Conservation (phyloP, 2,329 filamentous ascomycete genomes). For the Nemania sp. region DNA sequence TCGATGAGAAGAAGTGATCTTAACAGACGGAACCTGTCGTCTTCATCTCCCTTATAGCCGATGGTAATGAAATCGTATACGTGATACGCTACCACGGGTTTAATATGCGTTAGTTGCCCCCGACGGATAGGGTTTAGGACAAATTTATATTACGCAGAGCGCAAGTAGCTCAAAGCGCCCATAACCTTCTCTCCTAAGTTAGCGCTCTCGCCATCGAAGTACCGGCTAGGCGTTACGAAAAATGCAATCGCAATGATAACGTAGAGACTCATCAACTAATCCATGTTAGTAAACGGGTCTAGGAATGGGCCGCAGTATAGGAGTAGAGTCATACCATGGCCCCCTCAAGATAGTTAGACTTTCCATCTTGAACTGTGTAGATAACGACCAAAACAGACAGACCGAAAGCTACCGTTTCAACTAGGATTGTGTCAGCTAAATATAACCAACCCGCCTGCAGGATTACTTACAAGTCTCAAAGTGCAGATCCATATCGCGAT, state of each 20-base stretch:
- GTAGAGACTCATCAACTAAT: constrained; percentile 63
- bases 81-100: neutral
- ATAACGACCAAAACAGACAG: constrained; percentile 80
- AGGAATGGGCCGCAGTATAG: neutral
- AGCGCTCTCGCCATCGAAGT: constrained; percentile 56
- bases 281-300: constrained; percentile 41
- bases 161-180: constrained; percentile 16
- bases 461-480: constrained; percentile 73
- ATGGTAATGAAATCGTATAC: neutral
- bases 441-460: neutral
- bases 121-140: neutral
- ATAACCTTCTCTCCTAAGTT: constrained; percentile 15
- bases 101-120: neutral
- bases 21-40: neutral
- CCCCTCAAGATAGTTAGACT: constrained; percentile 86
- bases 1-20: neutral
- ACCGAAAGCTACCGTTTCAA: constrained; percentile 83
- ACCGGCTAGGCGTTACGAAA: constrained; percentile 65
- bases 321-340: constrained; percentile 68
- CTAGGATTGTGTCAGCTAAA: constrained; percentile 49
- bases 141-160: constrained; percentile 13
- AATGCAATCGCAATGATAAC: constrained; percentile 71
- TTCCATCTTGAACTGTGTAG: constrained; percentile 83
- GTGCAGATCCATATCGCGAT: constrained; percentile 78
- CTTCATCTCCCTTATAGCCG: neutral